Base-by-base conservation (phyloP, 2,329 filamentous ascomycete species). In the Calycina herbarum region DNA sequence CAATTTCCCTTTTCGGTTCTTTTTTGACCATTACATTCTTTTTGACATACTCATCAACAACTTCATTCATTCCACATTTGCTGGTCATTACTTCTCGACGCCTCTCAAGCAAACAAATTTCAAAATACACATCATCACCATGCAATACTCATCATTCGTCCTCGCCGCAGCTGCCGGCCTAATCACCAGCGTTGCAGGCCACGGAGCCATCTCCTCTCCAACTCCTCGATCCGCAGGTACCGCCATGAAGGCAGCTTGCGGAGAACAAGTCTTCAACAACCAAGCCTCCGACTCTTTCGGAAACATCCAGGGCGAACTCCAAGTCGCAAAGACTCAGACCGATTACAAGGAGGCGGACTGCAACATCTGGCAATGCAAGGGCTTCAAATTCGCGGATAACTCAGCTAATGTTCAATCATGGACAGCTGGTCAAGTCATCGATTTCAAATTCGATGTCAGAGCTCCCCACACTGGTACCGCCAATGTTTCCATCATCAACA, bases 401-500 rank as follows among this genome's bases (percentile, higher is more conserved):
- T 67, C 68, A 64, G 45, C 45, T 5, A 77, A 75, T 13, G 77
- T 83, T 3, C 81, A 83, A 70, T 76, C 73, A 35, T 83, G 77
- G 71, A 75, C 74, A 0, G 72, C 78, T 0, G 81, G 82, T n/a
- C 76, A 84, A 72, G 75, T 75, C 31, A 75, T 84, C 61, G 70
- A 74, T 66, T 78, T 84, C 67, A 76, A 74, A 7, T 78, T 81
- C 63, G 72, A 74, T 51, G 73, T 83, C 4, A 77, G 78, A 5
- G 82, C 83, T 63, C 79, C 82, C 27, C 85, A 87, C 77, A 82
- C 81, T 15, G 85, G 85, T 66, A 74, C 76, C 13, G 83, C 83
- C 71, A 86, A 86, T 74, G 80, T 87, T 58, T 82, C 80, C 59
- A 80, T 87, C 68, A 78, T 87, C 68, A 77, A 82, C 72, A 81